phyloP scores from a whole-genome alignment of 2,329 filamentous ascomycete genomes.

The Phialophora chinensis region DNA sequence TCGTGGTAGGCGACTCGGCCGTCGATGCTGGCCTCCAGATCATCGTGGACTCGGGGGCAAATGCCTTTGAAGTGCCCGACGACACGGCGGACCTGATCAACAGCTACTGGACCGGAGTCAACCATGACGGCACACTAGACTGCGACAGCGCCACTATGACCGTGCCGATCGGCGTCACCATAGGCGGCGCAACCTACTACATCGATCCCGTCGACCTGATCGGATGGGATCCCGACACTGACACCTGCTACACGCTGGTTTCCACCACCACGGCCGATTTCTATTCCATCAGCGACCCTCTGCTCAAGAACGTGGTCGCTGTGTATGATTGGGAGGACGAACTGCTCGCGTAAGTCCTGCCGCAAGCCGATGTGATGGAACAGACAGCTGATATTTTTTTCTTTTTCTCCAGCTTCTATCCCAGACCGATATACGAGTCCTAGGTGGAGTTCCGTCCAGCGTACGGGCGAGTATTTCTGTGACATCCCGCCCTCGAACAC shows the following conservation, averaged over 20 bases:
- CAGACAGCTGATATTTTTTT: neutral
- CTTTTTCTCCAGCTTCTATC: neutral
- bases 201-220: conserved; percentile 11
- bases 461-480: too few relatives aligned
- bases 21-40: conserved; percentile 3
- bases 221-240: neutral
- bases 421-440: neutral
- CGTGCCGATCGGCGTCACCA: neutral
- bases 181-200: conserved; percentile 15
- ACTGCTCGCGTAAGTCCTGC: conserved; percentile 7
- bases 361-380: neutral
- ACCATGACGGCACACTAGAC: neutral
- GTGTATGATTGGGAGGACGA: conserved; percentile 13
- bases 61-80: conserved; percentile 8
- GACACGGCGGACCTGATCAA: conserved; percentile 8
- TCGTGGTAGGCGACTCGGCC: neutral
- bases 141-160: neutral
- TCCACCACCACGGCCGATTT: neutral
- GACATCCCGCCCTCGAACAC: too few relatives aligned
- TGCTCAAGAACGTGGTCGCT: conserved; percentile 14
- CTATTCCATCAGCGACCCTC: conserved; percentile 12
- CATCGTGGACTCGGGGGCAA: conserved; percentile 12
- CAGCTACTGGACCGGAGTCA: neutral
- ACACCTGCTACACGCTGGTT: neutral
- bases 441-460: neutral